Evolutionary conservation across 331 rosid genomes (phyloP), one percentile per base, ranked within the genome.

Genomic region (Acacia concinna): DNA sequence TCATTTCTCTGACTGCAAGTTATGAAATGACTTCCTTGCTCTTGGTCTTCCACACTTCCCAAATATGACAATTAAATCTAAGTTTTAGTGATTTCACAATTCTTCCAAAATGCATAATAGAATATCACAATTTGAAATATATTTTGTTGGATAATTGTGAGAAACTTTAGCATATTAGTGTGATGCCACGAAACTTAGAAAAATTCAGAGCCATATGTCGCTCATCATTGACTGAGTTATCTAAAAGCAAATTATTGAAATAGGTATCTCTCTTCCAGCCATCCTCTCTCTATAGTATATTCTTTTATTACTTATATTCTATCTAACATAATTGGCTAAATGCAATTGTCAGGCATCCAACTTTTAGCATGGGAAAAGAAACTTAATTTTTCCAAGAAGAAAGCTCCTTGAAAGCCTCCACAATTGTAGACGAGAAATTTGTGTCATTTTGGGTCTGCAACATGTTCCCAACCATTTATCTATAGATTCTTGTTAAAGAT

Each of bases 401-500:
- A 71, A 14, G 0, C 17, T 80, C 40, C 87, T 77, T 34, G 43
- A 35, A 35, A 65, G 82, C 77, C 78, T 71, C 8, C 13, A 63
- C 34, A 49, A 64, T 5, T 6, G 13, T 2, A 37, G 32, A 7
- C 11, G 2, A 7, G 75, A 75, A 51, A 43, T 77, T 73, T 4
- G 2, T 77, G 30, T 82, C 75, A 14, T 77, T 82, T 71, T 77
- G 80, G 84, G 71, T 80, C 73, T 84, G 74, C 8, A 18, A 72
- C 6, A 3, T 80, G 31, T 77, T 84, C 3, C 84, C 79, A 0
- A n/a, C 21, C 1, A 43, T 74, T 3, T 35, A 21, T 75, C 44
- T 79, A 3, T 28, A 78, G 30, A 15, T 75, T 70, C 54, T 62
- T 25, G 20, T 75, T 44, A 59, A 44, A 70, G 63, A 62, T 27